Evolutionary conservation across 176 grass and related monocot genomes (phyloP), one percentile per base, ranked within the genome.

Genomic region (Tuctoria greenei): DNA sequence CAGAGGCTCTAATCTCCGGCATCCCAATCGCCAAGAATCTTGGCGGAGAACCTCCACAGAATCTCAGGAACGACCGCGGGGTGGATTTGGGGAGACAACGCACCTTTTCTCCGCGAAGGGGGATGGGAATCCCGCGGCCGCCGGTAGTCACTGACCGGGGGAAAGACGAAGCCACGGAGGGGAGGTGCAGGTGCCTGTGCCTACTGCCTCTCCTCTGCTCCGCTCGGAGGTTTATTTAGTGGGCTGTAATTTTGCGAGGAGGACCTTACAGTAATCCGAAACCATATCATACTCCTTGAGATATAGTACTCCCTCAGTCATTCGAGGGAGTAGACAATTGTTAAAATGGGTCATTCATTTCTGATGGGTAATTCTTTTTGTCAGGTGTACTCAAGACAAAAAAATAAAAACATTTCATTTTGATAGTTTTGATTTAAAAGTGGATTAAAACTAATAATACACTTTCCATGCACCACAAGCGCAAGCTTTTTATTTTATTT

Each of bases 61-160:
- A 61, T 44, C 34, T 8, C 7, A 0, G 18, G 21, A 78, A 71
- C 25, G 74, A 18, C 55, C 13, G 54, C 54, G 2, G 40, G 64
- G 2, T 5, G 6, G 74, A 78, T 71, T 78, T 14, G 58, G 45
- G 15, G 37, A 71, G 8, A 52, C 4, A 2, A 71, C 82, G 74
- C 74, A 84, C 82, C 82, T 78, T 54, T 47, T 13, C 18, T 18
- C 4, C 82, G 43, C 34, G 31, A 40, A 40, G 36, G 47, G 21
- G 17, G 71, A n/a, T 54, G 73, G 17, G 57, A 57, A 57, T 67
- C 52, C 72, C 35, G 57, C 72, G 10, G 52, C 36, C 61, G 31
- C 61, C 79, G 16, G 68, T 52, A 69, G 23, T 73, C 69, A 63
- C 51, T 69, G 72, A 54, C 52, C 64, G 47, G 81, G 68, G 63